Percentiles rank a stretch among this genome's conserved stretches.
These are phyloP conservation scores for Phytopythium chamaehyphon DNA, from an alignment of 352 stramenopile genomes.

Conservation along the genomic window DNA sequence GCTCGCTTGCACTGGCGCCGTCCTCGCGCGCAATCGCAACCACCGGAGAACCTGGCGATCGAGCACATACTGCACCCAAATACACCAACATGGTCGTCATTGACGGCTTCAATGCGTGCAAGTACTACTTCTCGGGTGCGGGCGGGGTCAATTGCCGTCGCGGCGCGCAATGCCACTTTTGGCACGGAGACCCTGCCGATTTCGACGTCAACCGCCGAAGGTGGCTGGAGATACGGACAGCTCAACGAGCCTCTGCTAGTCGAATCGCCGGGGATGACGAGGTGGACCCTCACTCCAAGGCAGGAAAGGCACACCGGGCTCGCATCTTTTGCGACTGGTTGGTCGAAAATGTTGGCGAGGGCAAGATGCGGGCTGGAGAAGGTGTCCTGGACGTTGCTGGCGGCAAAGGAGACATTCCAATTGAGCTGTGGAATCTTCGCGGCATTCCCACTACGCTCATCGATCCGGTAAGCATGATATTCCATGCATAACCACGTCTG, in stretches of 20 bases:
- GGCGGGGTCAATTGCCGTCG: conserved; percentile 54
- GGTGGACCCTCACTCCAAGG: conserved; percentile 60
- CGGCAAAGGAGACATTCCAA: conserved; percentile 83
- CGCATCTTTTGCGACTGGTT: conserved; percentile 84
- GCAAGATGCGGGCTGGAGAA: conserved; percentile 32
- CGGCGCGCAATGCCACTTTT: conserved; percentile 76
- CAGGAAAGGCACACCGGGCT: conserved; percentile 65
- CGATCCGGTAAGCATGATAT: conserved; percentile 51
- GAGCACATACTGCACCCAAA: conserved; percentile 26
- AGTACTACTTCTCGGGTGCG: conserved; percentile 82
- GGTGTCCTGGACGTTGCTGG: conserved; percentile 87
- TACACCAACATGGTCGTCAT: conserved; percentile 85
- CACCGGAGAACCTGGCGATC: not conserved
- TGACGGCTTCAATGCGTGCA: conserved; percentile 78
- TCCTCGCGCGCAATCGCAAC: conserved; percentile 36
- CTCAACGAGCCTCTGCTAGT: conserved; percentile 50
- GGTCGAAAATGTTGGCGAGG: conserved; percentile 48
- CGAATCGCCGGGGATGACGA: conserved; percentile 57
- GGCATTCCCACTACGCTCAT: conserved; percentile 81
- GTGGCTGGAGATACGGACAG: conserved; percentile 64
- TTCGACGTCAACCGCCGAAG: conserved; percentile 60
- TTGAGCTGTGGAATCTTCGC: conserved; percentile 77
- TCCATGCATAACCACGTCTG: not conserved
- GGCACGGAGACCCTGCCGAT: conserved; percentile 56
- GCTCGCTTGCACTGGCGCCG: conserved; percentile 41